Conservation (phyloP, 352 stramenopile species). For the Phytophthora fragariaefolia region DNA sequence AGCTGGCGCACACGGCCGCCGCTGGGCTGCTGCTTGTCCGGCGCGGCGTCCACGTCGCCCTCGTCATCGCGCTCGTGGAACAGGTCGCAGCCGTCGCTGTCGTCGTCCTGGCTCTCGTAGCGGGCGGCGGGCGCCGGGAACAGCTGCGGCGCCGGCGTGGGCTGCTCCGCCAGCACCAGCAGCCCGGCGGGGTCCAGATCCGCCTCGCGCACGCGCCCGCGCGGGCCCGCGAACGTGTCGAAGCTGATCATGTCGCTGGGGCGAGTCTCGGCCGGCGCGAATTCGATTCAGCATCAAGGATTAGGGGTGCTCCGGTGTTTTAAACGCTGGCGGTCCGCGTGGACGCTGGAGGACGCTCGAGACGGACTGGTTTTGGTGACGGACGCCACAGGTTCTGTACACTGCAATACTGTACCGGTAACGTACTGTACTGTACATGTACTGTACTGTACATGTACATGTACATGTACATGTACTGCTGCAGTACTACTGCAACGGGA, state of each 20-base stretch:
- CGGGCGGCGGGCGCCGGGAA: conserved; percentile 13
- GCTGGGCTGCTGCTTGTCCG: conserved; percentile 24
- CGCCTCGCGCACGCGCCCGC: conserved; percentile 42
- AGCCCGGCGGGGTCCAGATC: conserved; percentile 37
- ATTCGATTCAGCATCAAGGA: neutral
- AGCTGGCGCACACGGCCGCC: conserved; percentile 56
- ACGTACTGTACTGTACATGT: too few relatives aligned
- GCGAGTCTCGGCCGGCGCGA: neutral
- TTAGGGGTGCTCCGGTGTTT: conserved; percentile 1
- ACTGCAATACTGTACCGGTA: neutral
- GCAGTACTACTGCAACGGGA: too few relatives aligned
- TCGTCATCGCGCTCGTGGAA: conserved; percentile 37
- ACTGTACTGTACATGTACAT: too few relatives aligned
- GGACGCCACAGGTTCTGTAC: too few relatives aligned
- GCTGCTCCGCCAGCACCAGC: conserved; percentile 35
- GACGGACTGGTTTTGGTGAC: neutral
- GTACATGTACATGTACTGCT: too few relatives aligned
- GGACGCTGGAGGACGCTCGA: conserved; percentile 3
- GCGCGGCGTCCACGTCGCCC: neutral
- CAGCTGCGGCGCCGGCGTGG: conserved; percentile 3
- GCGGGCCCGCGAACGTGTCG: conserved; percentile 67
- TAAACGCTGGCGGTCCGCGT: neutral
- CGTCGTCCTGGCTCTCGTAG: too few relatives aligned
- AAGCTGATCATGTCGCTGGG: conserved; percentile 89
- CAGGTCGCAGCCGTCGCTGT: too few relatives aligned